Percentiles rank a stretch among this genome's conserved stretches.
Conservation (phyloP, 2,329 filamentous ascomycete species). For the Neopestalotiopsis sp. region DNA sequence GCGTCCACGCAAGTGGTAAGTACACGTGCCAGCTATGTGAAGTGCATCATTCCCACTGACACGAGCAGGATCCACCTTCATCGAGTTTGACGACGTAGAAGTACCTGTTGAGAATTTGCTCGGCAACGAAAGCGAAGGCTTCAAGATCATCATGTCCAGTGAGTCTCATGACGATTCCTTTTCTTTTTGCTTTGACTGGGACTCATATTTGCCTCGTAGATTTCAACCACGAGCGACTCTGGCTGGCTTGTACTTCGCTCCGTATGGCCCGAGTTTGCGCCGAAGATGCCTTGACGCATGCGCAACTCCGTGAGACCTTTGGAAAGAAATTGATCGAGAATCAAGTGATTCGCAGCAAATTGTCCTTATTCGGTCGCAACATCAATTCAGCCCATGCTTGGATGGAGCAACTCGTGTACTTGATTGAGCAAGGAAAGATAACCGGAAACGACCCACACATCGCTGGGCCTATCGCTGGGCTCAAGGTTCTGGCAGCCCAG, state of each 20-base stretch:
- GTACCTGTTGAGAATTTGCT: slow-evolving; percentile 57
- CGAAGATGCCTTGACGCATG: slow-evolving; percentile 53
- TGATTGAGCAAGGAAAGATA: slow-evolving; percentile 37
- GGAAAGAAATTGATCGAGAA: slow-evolving; percentile 24
- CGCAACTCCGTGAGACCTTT: slow-evolving; percentile 25
- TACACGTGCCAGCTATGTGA: not conserved
- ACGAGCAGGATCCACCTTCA: slow-evolving; percentile 61
- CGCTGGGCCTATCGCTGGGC: slow-evolving; percentile 24
- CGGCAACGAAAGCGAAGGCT: slow-evolving; percentile 56
- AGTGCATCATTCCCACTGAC: slow-evolving; percentile 60
- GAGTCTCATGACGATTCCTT: not conserved
- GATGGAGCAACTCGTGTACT: slow-evolving; percentile 46
- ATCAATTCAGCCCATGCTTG: slow-evolving; percentile 26
- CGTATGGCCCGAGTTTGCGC: slow-evolving; percentile 59
- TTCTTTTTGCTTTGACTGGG: not conserved
- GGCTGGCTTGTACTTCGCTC: slow-evolving; percentile 58
- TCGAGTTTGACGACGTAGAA: slow-evolving; percentile 57
- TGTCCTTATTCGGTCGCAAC: slow-evolving; percentile 26
- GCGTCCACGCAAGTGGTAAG: not conserved
- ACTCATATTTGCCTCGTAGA: slow-evolving; percentile 29
- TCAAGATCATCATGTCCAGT: slow-evolving; percentile 36
- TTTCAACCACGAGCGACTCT: slow-evolving; percentile 61
- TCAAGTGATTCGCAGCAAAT: slow-evolving; percentile 25
- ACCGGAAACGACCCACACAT: slow-evolving; percentile 28
- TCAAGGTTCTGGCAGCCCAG: slow-evolving; percentile 27